phyloP scores from a whole-genome alignment of 2,329 filamentous ascomycete species.

The Fusarium acutatum region DNA sequence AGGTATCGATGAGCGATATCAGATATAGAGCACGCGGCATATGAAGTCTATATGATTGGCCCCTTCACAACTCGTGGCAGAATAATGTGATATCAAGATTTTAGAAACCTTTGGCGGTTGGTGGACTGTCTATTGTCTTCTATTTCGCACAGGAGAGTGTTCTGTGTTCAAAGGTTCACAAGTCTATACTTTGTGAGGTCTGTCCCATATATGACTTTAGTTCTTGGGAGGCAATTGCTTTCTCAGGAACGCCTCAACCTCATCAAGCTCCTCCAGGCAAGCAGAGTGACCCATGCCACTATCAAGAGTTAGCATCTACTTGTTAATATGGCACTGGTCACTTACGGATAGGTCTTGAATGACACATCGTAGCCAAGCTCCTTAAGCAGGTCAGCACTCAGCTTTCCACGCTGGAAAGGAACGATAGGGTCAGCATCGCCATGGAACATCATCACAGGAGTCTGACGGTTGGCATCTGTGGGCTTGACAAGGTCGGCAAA shows the following conservation, averaged over 20 bases:
- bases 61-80: background rate
- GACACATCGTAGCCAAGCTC: slow-evolving; percentile 76
- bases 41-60: slow-evolving; percentile 8
- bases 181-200: background rate
- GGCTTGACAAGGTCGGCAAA: slow-evolving; percentile 53
- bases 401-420: slow-evolving; percentile 70
- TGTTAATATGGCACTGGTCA: background rate
- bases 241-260: slow-evolving; percentile 71
- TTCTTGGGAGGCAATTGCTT: slow-evolving; percentile 53
- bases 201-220: background rate
- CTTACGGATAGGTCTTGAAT: slow-evolving; percentile 79
- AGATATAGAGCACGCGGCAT: slow-evolving; percentile 13
- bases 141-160: background rate
- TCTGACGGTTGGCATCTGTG: slow-evolving; percentile 66
- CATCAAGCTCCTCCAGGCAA: slow-evolving; percentile 80
- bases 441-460: slow-evolving; percentile 89
- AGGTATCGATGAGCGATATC: slow-evolving; percentile 5
- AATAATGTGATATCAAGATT: slow-evolving; percentile 1
- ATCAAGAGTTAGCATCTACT: slow-evolving; percentile 6
- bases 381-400: slow-evolving; percentile 73
- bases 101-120: background rate
- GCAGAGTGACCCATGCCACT: slow-evolving; percentile 80
- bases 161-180: background rate
- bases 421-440: slow-evolving; percentile 82
- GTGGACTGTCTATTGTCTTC: background rate